Base-by-base conservation (phyloP, 1,139 yeast species). In the Barnettozyma hawaiiensis region DNA sequence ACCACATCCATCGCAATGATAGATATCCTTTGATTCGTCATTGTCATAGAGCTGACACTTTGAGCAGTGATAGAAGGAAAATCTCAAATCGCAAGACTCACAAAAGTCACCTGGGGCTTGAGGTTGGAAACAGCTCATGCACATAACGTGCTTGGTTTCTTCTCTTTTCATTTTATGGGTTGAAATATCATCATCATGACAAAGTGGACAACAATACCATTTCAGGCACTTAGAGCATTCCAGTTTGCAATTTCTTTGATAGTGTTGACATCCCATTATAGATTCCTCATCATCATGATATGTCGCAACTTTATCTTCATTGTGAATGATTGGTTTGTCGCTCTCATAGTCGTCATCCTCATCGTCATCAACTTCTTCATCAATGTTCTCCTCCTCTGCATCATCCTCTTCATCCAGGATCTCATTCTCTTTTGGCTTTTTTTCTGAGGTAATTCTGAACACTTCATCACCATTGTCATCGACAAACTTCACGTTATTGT, bases 1-100 rank as follows among this genome's bases (percentile, higher is more conserved):
- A 0, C 96, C 96, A 67, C 97, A 90, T 53, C 82, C 85, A 51
- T 81, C 85, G 61, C 97, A 90, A 60, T 90, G 97, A 60, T 89
- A 90, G 22, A 90, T 89, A 48, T 83, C 83, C 58, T 87, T 87
- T 35, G 72, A 67, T 14, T 80, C 75, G 57, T 87, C 96, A 58
- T 87, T 84, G 58, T 86, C 96, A 70, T 85, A 90, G 29, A 90
- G 70, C 47, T 80, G 81, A 66, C 97, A 90, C 41, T 70, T 76
- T 12, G 67, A 68, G 62, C 97, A 90, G 59, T 77, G 86, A 60
- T 90, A 89, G 44, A 75, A 69, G 16, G 96, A 89, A 59, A 89
- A 69, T 43, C 75, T 76, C 38, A 64, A 67, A 39, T 74, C 78
- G 65, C 97, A 89, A 40, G 60, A 71, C 31, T 71, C 67, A 59